A percentile compares a stretch with the other conserved stretches of the same genome.
phyloP scores from a whole-genome alignment of 768 basidiomycete species.

The Suillus paluster region DNA sequence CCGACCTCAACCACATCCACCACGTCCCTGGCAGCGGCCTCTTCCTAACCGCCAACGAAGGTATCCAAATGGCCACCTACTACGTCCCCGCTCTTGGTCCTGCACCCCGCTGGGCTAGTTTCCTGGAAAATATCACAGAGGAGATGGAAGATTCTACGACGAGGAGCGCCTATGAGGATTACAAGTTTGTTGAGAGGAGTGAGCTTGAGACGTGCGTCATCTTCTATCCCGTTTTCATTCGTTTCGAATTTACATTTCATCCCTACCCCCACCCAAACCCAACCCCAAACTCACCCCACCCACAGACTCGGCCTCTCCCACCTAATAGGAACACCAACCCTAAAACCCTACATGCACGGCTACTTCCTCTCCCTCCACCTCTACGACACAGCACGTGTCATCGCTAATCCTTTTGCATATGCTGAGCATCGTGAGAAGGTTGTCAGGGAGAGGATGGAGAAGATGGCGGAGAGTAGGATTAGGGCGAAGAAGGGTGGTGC shows the following conservation, averaged over 20 bases:
- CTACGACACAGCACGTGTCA: constrained; percentile 93
- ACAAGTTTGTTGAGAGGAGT: constrained; percentile 90
- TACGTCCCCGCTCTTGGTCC: constrained; percentile 97
- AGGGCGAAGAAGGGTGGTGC: constrained; percentile 71
- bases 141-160: constrained; percentile 92
- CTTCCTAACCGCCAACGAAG: constrained; percentile 92
- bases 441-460: constrained; percentile 88
- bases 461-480: constrained; percentile 92
- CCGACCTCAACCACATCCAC: constrained; percentile 89
- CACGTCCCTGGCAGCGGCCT: constrained; percentile 90
- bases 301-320: constrained; percentile 90
- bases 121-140: constrained; percentile 98
- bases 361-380: constrained; percentile 97
- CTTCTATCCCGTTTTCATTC: constrained; percentile 6
- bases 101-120: constrained; percentile 95
- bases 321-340: constrained; percentile 90
- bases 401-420: constrained; percentile 96
- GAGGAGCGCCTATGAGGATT: constrained; percentile 89
- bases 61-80: constrained; percentile 93
- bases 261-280: background rate
- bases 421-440: constrained; percentile 91
- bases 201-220: constrained; percentile 81
- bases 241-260: background rate
- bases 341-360: constrained; percentile 99
- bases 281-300: background rate